A percentile compares a stretch with the other conserved stretches of the same genome.
Conservation (phyloP, 768 basidiomycete species). For the Podaxis rugospora region DNA sequence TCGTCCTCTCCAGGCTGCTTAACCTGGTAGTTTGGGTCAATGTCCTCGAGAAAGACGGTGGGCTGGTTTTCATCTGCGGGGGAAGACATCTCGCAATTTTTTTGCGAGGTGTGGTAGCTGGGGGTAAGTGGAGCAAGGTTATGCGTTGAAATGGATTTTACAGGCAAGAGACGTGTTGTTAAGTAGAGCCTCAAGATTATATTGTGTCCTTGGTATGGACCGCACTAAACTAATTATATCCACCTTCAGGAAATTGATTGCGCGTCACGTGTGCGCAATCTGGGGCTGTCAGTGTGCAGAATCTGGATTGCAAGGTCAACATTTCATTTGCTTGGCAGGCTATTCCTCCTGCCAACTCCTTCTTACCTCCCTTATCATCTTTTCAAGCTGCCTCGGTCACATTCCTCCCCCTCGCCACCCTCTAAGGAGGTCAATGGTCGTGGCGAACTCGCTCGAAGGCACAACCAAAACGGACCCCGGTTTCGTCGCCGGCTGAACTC, state of each 20-base stretch:
- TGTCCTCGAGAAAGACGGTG: slow-evolving; percentile 44
- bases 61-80: slow-evolving; percentile 4
- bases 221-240: slow-evolving; percentile 4
- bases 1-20: slow-evolving; percentile 1
- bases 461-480: slow-evolving; percentile 27
- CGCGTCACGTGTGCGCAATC: slow-evolving; percentile 5
- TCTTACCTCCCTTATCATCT: slow-evolving; percentile 3
- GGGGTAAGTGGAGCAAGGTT: not conserved
- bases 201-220: not conserved
- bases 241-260: not conserved
- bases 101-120: slow-evolving; percentile 3
- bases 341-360: not conserved
- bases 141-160: not conserved
- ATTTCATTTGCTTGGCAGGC: slow-evolving; percentile 11
- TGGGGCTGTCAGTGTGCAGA: not conserved
- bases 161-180: slow-evolving; percentile 8
- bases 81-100: slow-evolving; percentile 2
- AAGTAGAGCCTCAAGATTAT: not conserved
- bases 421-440: slow-evolving; percentile 49
- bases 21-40: slow-evolving; percentile 22
- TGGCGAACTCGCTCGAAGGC: slow-evolving; percentile 40
- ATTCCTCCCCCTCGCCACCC: slow-evolving; percentile 74
- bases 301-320: not conserved
- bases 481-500: slow-evolving; percentile 33
- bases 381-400: slow-evolving; percentile 74